Base-by-base conservation (phyloP, 257 asterid species). In the Striga asiatica region DNA sequence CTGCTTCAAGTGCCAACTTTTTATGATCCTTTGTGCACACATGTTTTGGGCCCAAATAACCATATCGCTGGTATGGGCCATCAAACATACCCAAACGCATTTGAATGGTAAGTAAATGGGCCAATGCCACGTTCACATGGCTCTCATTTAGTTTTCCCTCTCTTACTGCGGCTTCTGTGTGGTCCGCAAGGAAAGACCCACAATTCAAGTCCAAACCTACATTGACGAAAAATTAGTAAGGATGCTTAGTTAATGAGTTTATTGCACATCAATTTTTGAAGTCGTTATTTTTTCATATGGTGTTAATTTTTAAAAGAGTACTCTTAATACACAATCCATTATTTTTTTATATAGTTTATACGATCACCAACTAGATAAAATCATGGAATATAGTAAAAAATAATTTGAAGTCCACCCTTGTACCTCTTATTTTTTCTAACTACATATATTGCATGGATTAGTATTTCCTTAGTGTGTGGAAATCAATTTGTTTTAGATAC, bases 81-180 rank as follows among this genome's bases (percentile, higher is more conserved):
- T 87, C 96, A 19, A 83, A 87, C 93, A 87, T 79, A 6, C 96
- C 96, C 0, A 87, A 74, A 61, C 96, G 75, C 87, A 87, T 87
- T 37, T 81, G 93, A 29, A 84, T 92, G 0, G 75, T 50, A n/a
- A 83, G 2, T 1, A 86, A 79, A 54, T 87, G 81, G 8, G 51
- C 58, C 25, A 87, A 41, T 1, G 94, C 91, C 4, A 50, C 50
- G 19, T 76, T 58, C 3, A 83, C 59, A 2, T 78, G 80, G 16
- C 35, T 10, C 25, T 79, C 94, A 4, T 68, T 75, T 1, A 87
- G 2, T 31, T 81, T 58, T 20, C 83, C 81, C 18, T 12, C 62
- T 5, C 61, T 66, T 4, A 79, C 82, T 2, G 96, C 96, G 31
- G 50, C 69, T 59, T 76, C 74, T 0, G 94, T 65, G 78, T 81